Percentiles rank a stretch among this genome's conserved stretches.
phyloP scores from a whole-genome alignment of 805 yeast species.

The Suhomyces vadensis region DNA sequence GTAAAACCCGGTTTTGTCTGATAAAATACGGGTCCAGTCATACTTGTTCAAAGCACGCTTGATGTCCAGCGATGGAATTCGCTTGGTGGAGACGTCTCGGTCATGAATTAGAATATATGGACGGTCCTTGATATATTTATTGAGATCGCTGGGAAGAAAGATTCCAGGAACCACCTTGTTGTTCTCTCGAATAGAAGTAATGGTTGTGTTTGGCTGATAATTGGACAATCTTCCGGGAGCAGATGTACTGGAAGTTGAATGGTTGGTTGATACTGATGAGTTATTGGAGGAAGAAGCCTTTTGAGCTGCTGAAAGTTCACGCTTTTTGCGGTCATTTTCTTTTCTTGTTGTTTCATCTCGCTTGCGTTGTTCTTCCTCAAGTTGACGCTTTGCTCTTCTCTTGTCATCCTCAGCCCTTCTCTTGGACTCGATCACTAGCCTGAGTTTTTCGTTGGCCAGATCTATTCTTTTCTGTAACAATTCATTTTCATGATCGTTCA shows the following conservation, averaged over 20 bases:
- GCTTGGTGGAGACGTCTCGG: slow-evolving; percentile 48
- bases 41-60: slow-evolving; percentile 58
- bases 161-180: slow-evolving; percentile 34
- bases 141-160: slow-evolving; percentile 50
- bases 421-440: slow-evolving; percentile 20
- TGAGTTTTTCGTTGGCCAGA: slow-evolving; percentile 31
- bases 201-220: slow-evolving; percentile 36
- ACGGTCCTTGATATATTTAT: slow-evolving; percentile 51
- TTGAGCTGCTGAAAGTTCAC: slow-evolving; percentile 8
- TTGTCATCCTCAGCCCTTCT: slow-evolving; percentile 38
- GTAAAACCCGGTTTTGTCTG: slow-evolving; percentile 67
- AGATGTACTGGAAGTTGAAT: neutral
- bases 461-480: slow-evolving; percentile 39
- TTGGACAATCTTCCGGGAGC: slow-evolving; percentile 6
- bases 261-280: neutral
- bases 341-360: slow-evolving; percentile 12
- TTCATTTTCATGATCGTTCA: slow-evolving; percentile 48
- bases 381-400: slow-evolving; percentile 14
- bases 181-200: slow-evolving; percentile 31
- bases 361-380: slow-evolving; percentile 21
- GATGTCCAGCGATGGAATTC: slow-evolving; percentile 55
- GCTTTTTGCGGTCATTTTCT: slow-evolving; percentile 14
- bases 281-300: too few relatives aligned
- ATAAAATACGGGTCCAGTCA: slow-evolving; percentile 64
- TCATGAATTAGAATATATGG: slow-evolving; percentile 59